Evolutionary conservation across 2,329 filamentous ascomycete species (phyloP).

Genomic region (Malbranchea cinnamomea): DNA sequence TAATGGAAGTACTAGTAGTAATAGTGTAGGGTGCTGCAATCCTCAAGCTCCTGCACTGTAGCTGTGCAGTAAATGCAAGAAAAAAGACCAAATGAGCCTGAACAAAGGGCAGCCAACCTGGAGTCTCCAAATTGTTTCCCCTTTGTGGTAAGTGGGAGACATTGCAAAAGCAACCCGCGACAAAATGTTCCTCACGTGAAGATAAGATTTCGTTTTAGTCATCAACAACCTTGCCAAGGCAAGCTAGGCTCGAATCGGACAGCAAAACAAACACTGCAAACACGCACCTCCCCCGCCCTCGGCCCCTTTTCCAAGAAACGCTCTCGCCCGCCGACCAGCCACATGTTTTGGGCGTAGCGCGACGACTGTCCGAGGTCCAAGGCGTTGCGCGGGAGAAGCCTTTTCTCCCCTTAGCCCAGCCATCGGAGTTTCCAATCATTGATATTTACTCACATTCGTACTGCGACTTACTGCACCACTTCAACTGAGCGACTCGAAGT

Average conservation of each 20-base stretch:
- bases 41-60: too few species aligned
- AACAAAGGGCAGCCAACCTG: too few species aligned
- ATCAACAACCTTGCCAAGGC: too few species aligned
- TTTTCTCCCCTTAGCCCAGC: conserved; percentile 10
- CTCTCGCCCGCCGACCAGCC: conserved; percentile 20
- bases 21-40: too few species aligned
- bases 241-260: background rate
- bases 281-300: conserved; percentile 10
- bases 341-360: conserved; percentile 25
- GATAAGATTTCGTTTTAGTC: conserved; percentile 2
- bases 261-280: conserved; percentile 18
- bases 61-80: too few species aligned
- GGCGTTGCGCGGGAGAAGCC: conserved; percentile 6
- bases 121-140: too few species aligned
- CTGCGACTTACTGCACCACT: background rate
- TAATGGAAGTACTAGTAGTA: too few species aligned
- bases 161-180: too few species aligned
- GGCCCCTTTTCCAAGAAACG: conserved; percentile 11
- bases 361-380: conserved; percentile 26
- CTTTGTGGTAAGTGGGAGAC: too few species aligned
- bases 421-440: conserved; percentile 12
- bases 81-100: too few species aligned
- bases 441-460: conserved; percentile 4
- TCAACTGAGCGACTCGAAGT: too few species aligned
- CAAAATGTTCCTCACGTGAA: too few species aligned